These are phyloP conservation scores for Ophiobolus disseminans DNA, from an alignment of 2,329 filamentous ascomycete genomes.

Conservation along the genomic window DNA sequence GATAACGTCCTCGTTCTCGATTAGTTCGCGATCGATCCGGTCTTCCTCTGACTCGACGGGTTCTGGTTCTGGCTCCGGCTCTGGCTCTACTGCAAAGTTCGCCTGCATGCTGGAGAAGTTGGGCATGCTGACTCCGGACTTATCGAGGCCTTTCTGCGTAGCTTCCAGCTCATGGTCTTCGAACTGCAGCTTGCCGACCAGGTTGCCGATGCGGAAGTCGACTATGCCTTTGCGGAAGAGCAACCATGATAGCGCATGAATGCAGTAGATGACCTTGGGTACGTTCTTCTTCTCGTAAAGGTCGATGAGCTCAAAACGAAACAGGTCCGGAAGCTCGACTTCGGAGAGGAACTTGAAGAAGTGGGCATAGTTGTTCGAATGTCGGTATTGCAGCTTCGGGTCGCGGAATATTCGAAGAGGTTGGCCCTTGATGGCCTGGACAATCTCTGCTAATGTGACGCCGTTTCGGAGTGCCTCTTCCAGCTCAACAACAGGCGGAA, in stretches of 20 bases:
- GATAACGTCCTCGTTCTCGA: slow-evolving; percentile 75
- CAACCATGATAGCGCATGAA: slow-evolving; percentile 97
- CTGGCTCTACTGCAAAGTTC: slow-evolving; percentile 88
- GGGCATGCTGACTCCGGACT: slow-evolving; percentile 92
- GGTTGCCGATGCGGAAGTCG: slow-evolving; percentile 93
- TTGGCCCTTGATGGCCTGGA: slow-evolving; percentile 81
- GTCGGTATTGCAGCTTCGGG: slow-evolving; percentile 85
- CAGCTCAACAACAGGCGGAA: slow-evolving; percentile 90
- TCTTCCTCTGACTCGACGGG: slow-evolving; percentile 88
- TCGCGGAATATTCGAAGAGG: slow-evolving; percentile 84
- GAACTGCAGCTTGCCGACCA: slow-evolving; percentile 95
- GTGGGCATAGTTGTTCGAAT: slow-evolving; percentile 96
- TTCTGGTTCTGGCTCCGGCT: slow-evolving; percentile 74
- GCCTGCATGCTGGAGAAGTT: slow-evolving; percentile 98
- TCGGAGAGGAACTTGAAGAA: slow-evolving; percentile 96
- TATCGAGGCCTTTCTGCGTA: slow-evolving; percentile 96
- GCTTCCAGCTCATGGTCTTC: slow-evolving; percentile 97
- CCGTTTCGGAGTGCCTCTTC: slow-evolving; percentile 93
- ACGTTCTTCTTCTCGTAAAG: slow-evolving; percentile 99
- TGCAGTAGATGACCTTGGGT: slow-evolving; percentile 98
- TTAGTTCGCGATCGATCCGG: slow-evolving; percentile 79
- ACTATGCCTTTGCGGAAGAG: slow-evolving; percentile 93
- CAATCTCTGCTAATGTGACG: slow-evolving; percentile 91
- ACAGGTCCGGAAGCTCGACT: slow-evolving; percentile 90
- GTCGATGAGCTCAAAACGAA: slow-evolving; percentile 96